Evolutionary conservation across 2,329 filamentous ascomycete genomes (phyloP).

Genomic region (Chrysoporthe deuterocubensis): DNA sequence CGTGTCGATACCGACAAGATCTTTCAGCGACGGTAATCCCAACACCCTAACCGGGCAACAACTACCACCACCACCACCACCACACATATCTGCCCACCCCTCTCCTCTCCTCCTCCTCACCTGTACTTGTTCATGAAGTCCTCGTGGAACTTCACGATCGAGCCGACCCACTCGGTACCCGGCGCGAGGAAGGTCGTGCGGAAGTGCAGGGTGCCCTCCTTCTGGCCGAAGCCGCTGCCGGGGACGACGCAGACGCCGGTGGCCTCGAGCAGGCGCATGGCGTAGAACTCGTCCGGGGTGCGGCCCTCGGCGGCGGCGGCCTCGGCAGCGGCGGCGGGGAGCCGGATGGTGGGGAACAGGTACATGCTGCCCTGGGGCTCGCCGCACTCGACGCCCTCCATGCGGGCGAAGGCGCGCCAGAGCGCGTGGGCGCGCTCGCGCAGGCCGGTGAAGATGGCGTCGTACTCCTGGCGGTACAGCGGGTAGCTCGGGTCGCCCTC

Average conservation of each 20-base stretch:
- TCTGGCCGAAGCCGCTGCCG: conserved; percentile 92
- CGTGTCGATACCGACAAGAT: background rate
- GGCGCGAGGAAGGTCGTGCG: conserved; percentile 95
- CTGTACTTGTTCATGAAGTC: conserved; percentile 86
- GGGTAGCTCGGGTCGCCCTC: conserved; percentile 82
- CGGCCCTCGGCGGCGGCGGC: conserved; percentile 76
- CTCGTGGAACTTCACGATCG: conserved; percentile 87
- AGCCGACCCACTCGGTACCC: conserved; percentile 90
- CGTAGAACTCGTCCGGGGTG: conserved; percentile 90
- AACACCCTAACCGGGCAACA: too few relatives aligned
- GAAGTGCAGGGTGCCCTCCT: conserved; percentile 89
- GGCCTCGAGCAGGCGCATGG: conserved; percentile 84
- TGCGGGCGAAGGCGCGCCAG: conserved; percentile 86
- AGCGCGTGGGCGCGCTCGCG: conserved; percentile 80
- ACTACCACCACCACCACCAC: too few relatives aligned
- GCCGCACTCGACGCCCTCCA: conserved; percentile 95
- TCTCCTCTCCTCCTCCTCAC: conserved; percentile 35
- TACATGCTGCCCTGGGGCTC: conserved; percentile 97
- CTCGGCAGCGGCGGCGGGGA: conserved; percentile 75
- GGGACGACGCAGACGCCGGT: conserved; percentile 95
- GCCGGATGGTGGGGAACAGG: conserved; percentile 90
- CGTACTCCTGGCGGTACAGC: conserved; percentile 85
- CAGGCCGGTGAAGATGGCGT: conserved; percentile 77
- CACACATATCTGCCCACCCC: background rate
- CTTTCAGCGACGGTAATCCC: too few relatives aligned